Percentiles rank a stretch among this genome's conserved stretches.
phyloP scores from a whole-genome alignment of 2,329 filamentous ascomycete species.

The Gnomoniopsis smithogilvyi region DNA sequence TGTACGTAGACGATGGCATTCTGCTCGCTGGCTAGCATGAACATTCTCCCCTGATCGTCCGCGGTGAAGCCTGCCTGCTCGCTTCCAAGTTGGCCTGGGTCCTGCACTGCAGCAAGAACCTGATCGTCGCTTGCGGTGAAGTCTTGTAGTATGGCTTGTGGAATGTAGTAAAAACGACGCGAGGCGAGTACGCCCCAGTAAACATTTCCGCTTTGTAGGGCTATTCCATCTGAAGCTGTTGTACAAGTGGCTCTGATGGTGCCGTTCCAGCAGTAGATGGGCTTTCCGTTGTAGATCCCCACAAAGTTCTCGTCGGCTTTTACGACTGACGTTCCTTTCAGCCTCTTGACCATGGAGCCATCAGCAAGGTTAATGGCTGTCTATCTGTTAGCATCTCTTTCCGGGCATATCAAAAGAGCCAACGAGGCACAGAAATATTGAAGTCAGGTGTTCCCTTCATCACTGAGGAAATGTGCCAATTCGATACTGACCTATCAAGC shows the following conservation, averaged over 20 bases:
- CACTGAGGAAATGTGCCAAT: too few species aligned
- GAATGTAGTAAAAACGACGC: constrained; percentile 37
- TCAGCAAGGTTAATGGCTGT: constrained; percentile 34
- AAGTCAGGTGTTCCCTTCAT: too few species aligned
- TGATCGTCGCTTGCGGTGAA: constrained; percentile 29
- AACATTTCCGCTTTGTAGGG: constrained; percentile 35
- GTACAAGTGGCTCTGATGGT: constrained; percentile 27
- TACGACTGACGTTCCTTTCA: constrained; percentile 35
- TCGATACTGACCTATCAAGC: constrained; percentile 23
- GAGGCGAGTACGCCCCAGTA: constrained; percentile 40
- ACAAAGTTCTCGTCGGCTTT: constrained; percentile 36
- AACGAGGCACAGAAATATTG: too few species aligned
- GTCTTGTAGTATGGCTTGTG: constrained; percentile 32
- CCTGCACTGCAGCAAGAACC: constrained; percentile 32
- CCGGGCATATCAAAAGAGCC: background rate
- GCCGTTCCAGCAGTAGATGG: constrained; percentile 33
- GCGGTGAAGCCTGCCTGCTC: constrained; percentile 40
- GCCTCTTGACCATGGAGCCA: constrained; percentile 30
- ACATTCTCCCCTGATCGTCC: constrained; percentile 37
- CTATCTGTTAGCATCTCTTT: background rate
- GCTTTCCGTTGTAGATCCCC: constrained; percentile 32
- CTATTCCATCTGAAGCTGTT: constrained; percentile 34
- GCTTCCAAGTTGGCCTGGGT: constrained; percentile 35
- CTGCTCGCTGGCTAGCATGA: constrained; percentile 38
- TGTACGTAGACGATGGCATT: constrained; percentile 42